phyloP scores from a whole-genome alignment of 495 filamentous ascomycete species.

The Hyaloscypha variabilis region DNA sequence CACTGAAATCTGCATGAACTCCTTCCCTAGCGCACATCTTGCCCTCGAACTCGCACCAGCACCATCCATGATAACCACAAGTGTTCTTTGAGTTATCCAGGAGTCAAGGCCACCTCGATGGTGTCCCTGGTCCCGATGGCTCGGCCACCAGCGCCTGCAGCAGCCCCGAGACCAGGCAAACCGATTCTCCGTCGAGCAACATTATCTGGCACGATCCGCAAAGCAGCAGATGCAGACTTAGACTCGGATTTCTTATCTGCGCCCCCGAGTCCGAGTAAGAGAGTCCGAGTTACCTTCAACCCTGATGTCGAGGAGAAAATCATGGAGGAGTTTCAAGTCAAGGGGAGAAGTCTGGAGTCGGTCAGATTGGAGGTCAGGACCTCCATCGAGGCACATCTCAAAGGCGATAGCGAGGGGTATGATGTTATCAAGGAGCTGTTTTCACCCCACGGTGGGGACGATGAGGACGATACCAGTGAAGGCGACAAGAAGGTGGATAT shows the following conservation, averaged over 20 bases:
- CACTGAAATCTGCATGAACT: neutral
- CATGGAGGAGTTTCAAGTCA: constrained; percentile 49
- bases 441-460: constrained; percentile 43
- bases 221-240: constrained; percentile 41
- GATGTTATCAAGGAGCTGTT: constrained; percentile 74
- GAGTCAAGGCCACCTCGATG: constrained; percentile 21
- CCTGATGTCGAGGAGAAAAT: constrained; percentile 65
- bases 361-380: constrained; percentile 71
- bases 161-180: constrained; percentile 25
- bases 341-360: constrained; percentile 43
- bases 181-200: constrained; percentile 29
- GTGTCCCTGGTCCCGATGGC: constrained; percentile 27
- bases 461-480: constrained; percentile 40
- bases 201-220: constrained; percentile 29
- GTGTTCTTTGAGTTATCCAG: neutral
- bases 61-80: constrained; percentile 8
- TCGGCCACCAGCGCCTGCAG: constrained; percentile 8
- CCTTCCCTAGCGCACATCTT: neutral
- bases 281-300: constrained; percentile 70
- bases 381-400: constrained; percentile 68
- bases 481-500: constrained; percentile 54
- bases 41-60: neutral
- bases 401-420: constrained; percentile 71
- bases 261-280: constrained; percentile 60
- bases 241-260: constrained; percentile 45